phyloP scores from a whole-genome alignment of 176 grass and related monocot species.

The Phyllostachys edulis region DNA sequence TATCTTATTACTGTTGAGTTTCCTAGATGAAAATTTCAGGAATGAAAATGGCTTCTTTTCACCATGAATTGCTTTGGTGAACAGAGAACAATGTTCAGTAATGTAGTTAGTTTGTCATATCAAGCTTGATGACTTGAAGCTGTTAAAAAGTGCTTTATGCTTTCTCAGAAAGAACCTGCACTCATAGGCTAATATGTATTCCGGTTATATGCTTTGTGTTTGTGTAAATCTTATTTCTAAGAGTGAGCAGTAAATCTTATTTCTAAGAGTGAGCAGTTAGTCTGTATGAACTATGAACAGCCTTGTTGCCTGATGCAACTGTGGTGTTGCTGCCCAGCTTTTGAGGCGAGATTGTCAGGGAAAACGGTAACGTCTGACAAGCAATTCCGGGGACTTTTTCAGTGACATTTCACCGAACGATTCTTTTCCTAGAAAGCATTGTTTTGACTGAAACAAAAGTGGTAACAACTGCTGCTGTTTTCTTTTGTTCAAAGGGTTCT shows the following conservation, averaged over 20 bases:
- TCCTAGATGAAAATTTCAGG: slow-evolving; percentile 17
- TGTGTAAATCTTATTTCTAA: background rate
- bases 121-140: background rate
- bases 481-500: slow-evolving; percentile 10
- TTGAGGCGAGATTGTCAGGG: slow-evolving; percentile 32
- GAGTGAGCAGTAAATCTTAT: background rate
- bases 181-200: background rate
- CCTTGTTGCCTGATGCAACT: background rate
- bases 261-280: background rate
- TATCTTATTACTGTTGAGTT: background rate
- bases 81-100: background rate
- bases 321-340: slow-evolving; percentile 6
- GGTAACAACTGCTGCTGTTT: background rate
- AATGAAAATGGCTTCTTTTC: background rate
- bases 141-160: background rate
- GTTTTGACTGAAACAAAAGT: slow-evolving; percentile 11
- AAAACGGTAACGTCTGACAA: slow-evolving; percentile 1
- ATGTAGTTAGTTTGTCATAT: background rate
- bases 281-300: background rate
- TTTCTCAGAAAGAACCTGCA: background rate
- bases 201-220: background rate
- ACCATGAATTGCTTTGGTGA: background rate
- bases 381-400: background rate
- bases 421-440: background rate
- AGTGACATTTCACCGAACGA: background rate